phyloP scores from a whole-genome alignment of 2,329 filamentous ascomycete species.

The Plenodomus tracheiphilus region DNA sequence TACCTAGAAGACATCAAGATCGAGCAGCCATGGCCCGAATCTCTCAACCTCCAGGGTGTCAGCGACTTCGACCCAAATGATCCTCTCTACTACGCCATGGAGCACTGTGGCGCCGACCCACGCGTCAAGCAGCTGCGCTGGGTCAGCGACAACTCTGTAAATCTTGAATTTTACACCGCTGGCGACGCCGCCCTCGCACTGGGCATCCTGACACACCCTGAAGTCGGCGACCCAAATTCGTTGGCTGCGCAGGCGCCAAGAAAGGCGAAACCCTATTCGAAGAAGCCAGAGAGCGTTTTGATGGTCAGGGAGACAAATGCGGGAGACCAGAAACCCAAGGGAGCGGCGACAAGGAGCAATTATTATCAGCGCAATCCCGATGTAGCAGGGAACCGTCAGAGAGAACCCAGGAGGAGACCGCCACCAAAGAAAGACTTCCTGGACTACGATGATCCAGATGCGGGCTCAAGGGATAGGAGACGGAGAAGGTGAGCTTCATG shows the following conservation, averaged over 20 bases:
- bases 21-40: constrained; percentile 54
- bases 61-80: constrained; percentile 80
- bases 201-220: constrained; percentile 55
- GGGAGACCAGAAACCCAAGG: constrained; percentile 76
- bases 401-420: constrained; percentile 57
- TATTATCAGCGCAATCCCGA: constrained; percentile 94
- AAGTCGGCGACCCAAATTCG: constrained; percentile 48
- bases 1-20: constrained; percentile 38
- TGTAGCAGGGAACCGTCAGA: constrained; percentile 67
- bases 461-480: constrained; percentile 21
- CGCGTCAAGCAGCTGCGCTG: constrained; percentile 71
- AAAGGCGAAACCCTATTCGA: constrained; percentile 67
- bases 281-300: constrained; percentile 70
- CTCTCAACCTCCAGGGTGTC: constrained; percentile 83
- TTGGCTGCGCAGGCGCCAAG: constrained; percentile 63
- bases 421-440: constrained; percentile 28
- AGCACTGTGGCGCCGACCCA: constrained; percentile 65
- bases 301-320: constrained; percentile 73
- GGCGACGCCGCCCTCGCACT: constrained; percentile 60
- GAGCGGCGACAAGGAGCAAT: constrained; percentile 78
- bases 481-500: constrained; percentile 23
- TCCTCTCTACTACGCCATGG: constrained; percentile 72
- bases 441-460: constrained; percentile 36
- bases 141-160: constrained; percentile 92
- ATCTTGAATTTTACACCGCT: constrained; percentile 71